Evolutionary conservation across 495 filamentous ascomycete species (phyloP), one percentile per base, ranked within the genome.

Genomic region (Chaetomidium leptoderma): DNA sequence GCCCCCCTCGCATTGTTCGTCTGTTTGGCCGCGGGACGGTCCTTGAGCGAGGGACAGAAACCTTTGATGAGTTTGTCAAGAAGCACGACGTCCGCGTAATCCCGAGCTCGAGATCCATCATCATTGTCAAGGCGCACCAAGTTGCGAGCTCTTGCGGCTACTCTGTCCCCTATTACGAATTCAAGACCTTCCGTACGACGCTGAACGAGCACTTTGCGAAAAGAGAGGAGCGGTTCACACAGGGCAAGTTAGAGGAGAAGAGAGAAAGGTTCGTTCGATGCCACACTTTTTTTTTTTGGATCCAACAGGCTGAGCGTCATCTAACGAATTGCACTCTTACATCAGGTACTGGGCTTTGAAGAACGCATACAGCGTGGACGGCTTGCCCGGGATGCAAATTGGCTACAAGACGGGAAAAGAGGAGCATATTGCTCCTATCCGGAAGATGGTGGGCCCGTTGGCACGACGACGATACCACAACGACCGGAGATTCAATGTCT

Each of bases 11-110:
- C 56, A 91, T 92, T 60, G 58, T 90, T 56, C 69, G 88, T 2
- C 70, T 90, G n/a, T 91, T 86, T 65, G 87, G 88, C 44, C 78
- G 67, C 44, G 88, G 86, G 0, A 72, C 70, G 3, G 83, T 90
- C 8, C 71, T 90, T 10, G 88, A 91, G 68, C 70, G 71, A 50
- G 78, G 77, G 19, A 68, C 76, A 0, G 48, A 66, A 0, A 72
- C 68, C 32, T 87, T 84, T 58, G 56, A 71, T 17, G 64, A 66
- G 9, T 71, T 81, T 53, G 62, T 84, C n/a, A 63, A 70, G 55
- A 71, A 68, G 53, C 76, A 80, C 55, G 67, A 71, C 3, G 69
- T 77, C 26, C 53, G 74, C 30, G 57, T 66, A 0, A 46, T 82
- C 0, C 69, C 71, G 0, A 85, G 83, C 0, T 76, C 76, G 5